Conservation (phyloP, 345 rosid genomes). For the Salix purpurea region DNA sequence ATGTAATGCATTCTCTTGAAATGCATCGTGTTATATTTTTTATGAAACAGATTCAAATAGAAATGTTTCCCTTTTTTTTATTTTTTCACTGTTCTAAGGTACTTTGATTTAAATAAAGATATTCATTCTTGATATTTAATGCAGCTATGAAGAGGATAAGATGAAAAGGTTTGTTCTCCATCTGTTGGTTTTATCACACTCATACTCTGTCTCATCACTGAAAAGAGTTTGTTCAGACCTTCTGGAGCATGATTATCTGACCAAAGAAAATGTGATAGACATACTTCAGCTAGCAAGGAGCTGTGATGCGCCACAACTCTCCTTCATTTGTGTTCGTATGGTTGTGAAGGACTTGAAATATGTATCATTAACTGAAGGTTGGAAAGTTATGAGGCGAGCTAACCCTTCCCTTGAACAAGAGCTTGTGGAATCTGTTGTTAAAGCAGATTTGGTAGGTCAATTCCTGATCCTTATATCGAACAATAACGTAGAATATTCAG, state of each 20-base stretch:
- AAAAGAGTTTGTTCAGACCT: conserved; percentile 30
- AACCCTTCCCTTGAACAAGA: conserved; percentile 77
- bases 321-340: conserved; percentile 54
- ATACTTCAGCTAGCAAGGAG: conserved; percentile 73
- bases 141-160: conserved; percentile 74
- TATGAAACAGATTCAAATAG: neutral
- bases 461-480: conserved; percentile 5
- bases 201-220: conserved; percentile 49
- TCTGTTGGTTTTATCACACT: conserved; percentile 73
- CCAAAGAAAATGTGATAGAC: conserved; percentile 73
- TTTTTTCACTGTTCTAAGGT: neutral
- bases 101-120: neutral
- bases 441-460: conserved; percentile 61
- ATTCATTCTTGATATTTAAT: conserved; percentile 9
- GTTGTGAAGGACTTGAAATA: conserved; percentile 68
- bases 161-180: conserved; percentile 69
- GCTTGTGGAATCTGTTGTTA: conserved; percentile 61
- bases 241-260: conserved; percentile 56
- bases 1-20: neutral
- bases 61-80: neutral
- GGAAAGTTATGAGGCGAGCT: conserved; percentile 68
- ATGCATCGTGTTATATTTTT: neutral
- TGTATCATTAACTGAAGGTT: conserved; percentile 68
- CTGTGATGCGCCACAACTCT: conserved; percentile 64
- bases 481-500: neutral